phyloP scores from a whole-genome alignment of 2,329 filamentous ascomycete species.

The Fusarium sp. region DNA sequence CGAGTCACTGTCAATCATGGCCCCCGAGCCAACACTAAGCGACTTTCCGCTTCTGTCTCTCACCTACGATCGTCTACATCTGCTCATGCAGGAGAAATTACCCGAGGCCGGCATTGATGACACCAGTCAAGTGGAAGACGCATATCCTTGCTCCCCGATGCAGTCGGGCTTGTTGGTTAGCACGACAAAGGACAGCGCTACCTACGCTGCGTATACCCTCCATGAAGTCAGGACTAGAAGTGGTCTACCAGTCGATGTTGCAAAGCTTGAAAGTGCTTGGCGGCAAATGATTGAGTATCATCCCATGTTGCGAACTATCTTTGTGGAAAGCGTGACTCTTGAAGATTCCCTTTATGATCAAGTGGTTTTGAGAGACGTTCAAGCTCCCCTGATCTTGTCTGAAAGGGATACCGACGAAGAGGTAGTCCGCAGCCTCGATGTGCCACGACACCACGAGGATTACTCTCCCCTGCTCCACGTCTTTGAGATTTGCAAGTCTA shows the following conservation, averaged over 20 bases:
- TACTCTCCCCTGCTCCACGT: slow-evolving; percentile 19
- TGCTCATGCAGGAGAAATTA: slow-evolving; percentile 29
- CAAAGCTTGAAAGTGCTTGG: slow-evolving; percentile 48
- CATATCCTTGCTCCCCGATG: slow-evolving; percentile 54
- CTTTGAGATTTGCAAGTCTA: slow-evolving; percentile 37
- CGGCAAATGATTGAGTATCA: slow-evolving; percentile 57
- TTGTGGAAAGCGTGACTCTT: slow-evolving; percentile 59
- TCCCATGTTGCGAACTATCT: slow-evolving; percentile 59
- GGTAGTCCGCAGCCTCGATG: not conserved
- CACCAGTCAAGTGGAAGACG: slow-evolving; percentile 39
- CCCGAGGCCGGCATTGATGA: slow-evolving; percentile 19
- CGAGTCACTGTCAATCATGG: slow-evolving; percentile 4
- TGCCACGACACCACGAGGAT: slow-evolving; percentile 13
- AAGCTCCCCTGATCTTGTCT: slow-evolving; percentile 13
- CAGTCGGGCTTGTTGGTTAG: slow-evolving; percentile 55
- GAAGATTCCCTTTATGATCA: slow-evolving; percentile 60
- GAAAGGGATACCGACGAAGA: slow-evolving; percentile 31
- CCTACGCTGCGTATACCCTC: slow-evolving; percentile 51
- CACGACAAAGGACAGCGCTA: slow-evolving; percentile 54
- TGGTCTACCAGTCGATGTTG: slow-evolving; percentile 36
- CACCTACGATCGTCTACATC: slow-evolving; percentile 31
- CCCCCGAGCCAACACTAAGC: slow-evolving; percentile 26
- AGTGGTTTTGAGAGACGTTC: slow-evolving; percentile 53
- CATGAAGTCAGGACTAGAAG: slow-evolving; percentile 39
- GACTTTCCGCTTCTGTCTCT: slow-evolving; percentile 36